These are phyloP conservation scores for Carpinus viminea DNA, from an alignment of 306 rosid genomes.

Conservation along the genomic window DNA sequence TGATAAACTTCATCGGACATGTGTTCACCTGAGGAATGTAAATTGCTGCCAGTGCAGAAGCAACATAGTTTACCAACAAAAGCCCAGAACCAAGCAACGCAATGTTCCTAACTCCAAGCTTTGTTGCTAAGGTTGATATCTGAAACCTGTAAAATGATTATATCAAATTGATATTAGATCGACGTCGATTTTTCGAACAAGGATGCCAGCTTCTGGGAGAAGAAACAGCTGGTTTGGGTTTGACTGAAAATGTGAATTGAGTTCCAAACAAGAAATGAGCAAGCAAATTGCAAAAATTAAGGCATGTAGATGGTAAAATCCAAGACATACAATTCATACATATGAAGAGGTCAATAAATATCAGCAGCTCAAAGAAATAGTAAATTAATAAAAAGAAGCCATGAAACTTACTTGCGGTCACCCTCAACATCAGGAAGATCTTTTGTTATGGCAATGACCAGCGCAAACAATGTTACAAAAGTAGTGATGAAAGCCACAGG, in stretches of 20 bases:
- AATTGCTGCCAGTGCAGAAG: slow-evolving; percentile 69
- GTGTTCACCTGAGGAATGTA: slow-evolving; percentile 74
- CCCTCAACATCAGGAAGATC: slow-evolving; percentile 99
- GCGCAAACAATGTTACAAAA: slow-evolving; percentile 87
- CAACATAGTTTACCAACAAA: slow-evolving; percentile 74
- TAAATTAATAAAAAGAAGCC: slow-evolving; percentile 12
- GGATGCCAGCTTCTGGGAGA: not conserved
- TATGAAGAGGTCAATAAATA: slow-evolving; percentile 8
- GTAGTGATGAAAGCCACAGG: slow-evolving; percentile 90
- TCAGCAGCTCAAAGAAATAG: slow-evolving; percentile 23
- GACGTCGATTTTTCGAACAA: not conserved
- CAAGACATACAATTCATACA: not conserved
- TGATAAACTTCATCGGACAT: not conserved
- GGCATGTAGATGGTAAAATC: slow-evolving; percentile 1
- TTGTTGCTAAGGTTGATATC: slow-evolving; percentile 93
- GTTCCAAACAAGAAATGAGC: not conserved
- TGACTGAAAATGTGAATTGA: not conserved
- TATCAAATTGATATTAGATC: slow-evolving; percentile 22
- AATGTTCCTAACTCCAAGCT: slow-evolving; percentile 87
- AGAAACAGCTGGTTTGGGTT: not conserved
- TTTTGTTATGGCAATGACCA: slow-evolving; percentile 95
- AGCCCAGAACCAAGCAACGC: slow-evolving; percentile 93
- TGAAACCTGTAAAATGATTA: slow-evolving; percentile 61
- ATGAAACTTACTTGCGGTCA: slow-evolving; percentile 78
- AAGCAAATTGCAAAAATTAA: not conserved